phyloP scores from a whole-genome alignment of 106 monocot species.

The Amphibolis antarctica region DNA sequence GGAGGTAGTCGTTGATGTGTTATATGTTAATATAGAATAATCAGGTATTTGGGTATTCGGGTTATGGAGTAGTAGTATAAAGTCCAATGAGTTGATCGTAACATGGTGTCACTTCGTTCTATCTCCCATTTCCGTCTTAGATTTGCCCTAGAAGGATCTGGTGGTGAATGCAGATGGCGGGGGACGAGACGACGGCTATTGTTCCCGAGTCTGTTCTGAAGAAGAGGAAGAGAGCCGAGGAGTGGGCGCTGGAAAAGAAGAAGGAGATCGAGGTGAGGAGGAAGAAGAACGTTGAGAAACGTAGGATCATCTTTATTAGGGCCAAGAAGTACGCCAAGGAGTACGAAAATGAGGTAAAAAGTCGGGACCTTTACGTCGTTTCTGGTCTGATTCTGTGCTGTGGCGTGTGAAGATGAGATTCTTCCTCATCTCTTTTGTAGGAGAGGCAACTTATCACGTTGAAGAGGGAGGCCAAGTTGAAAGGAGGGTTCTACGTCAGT shows the following conservation, averaged over 20 bases:
- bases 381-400: neutral
- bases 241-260: conserved; percentile 49
- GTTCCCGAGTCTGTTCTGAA: conserved; percentile 62
- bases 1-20: too few species aligned
- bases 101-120: too few species aligned
- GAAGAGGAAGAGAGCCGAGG: conserved; percentile 53
- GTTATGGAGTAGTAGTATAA: too few species aligned
- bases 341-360: conserved; percentile 40
- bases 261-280: conserved; percentile 20
- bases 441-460: conserved; percentile 37
- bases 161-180: conserved; percentile 13
- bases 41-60: too few species aligned
- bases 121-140: too few species aligned
- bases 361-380: neutral
- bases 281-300: conserved; percentile 37
- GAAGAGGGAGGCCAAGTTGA: conserved; percentile 43
- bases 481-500: conserved; percentile 45
- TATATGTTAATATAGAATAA: too few species aligned
- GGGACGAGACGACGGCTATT: conserved; percentile 16
- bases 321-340: conserved; percentile 45
- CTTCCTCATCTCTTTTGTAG: conserved; percentile 3
- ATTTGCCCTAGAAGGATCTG: too few species aligned
- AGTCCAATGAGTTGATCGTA: too few species aligned
- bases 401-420: neutral
- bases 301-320: conserved; percentile 41